Conservation (phyloP, 192 early-diverging fungal genomes). For the Backusella sp. region DNA sequence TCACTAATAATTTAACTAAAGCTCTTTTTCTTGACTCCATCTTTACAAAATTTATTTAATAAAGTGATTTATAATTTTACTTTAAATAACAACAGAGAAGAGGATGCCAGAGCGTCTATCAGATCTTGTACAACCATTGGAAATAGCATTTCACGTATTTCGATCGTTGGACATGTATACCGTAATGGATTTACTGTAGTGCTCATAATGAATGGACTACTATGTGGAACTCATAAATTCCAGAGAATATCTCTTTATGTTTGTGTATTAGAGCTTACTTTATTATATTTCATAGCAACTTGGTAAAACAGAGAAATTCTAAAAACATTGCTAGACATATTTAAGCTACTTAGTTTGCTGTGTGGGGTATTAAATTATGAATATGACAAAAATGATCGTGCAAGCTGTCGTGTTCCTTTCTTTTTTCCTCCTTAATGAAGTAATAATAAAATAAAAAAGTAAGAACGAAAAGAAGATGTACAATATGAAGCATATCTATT, state of each 20-base stretch:
- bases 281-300: not conserved
- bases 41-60: not conserved
- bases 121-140: not conserved
- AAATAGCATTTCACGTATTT: not conserved
- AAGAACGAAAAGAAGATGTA: not conserved
- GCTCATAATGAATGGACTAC: not conserved
- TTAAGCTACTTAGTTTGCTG: not conserved
- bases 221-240: not conserved
- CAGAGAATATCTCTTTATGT: not conserved
- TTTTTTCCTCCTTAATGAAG: not conserved
- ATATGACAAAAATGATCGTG: not conserved
- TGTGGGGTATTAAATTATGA: not conserved
- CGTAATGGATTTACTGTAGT: not conserved
- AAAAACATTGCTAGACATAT: not conserved
- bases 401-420: not conserved
- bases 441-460: not conserved
- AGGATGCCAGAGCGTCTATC: not conserved
- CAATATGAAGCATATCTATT: not conserved
- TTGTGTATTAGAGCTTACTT: not conserved
- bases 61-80: not conserved
- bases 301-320: not conserved
- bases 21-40: too few species aligned
- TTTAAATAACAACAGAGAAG: not conserved
- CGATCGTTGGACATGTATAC: not conserved
- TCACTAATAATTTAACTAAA: too few species aligned